Conservation (phyloP, 2,329 filamentous ascomycete genomes). For the Colletotrichum ledebouriae region DNA sequence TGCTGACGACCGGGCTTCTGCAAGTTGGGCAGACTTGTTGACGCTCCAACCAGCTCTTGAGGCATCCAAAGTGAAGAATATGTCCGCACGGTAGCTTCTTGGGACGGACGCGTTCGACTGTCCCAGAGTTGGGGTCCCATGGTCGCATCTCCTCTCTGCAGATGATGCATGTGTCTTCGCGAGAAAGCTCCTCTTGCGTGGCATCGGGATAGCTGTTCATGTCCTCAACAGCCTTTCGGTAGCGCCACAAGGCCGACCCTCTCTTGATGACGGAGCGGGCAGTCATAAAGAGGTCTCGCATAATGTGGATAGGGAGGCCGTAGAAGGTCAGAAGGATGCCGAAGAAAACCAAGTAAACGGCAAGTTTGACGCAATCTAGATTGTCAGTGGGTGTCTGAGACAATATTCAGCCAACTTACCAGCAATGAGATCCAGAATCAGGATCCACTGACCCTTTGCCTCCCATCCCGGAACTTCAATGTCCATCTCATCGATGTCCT, state of each 20-base stretch:
- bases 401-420: constrained; percentile 63
- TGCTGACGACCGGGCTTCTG: constrained; percentile 83
- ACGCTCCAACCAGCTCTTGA: constrained; percentile 96
- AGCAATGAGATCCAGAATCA: constrained; percentile 87
- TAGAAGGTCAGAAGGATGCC: constrained; percentile 94
- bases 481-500: constrained; percentile 91
- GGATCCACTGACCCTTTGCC: constrained; percentile 91
- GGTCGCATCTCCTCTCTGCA: constrained; percentile 95
- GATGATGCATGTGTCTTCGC: constrained; percentile 96
- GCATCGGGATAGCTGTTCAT: constrained; percentile 97
- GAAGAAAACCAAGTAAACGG: constrained; percentile 93
- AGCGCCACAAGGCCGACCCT: constrained; percentile 88
- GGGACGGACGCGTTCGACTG: constrained; percentile 86
- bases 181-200: constrained; percentile 83
- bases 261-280: constrained; percentile 91
- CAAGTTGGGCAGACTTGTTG: constrained; percentile 98
- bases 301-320: constrained; percentile 95
- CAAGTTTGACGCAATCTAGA: constrained; percentile 88
- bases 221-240: constrained; percentile 90
- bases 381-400: constrained; percentile 37
- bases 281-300: constrained; percentile 95
- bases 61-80: constrained; percentile 92
- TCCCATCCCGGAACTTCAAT: constrained; percentile 97
- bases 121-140: constrained; percentile 74
- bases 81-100: constrained; percentile 98